Evolutionary conservation across 108 stramenopile genomes (phyloP).

Genomic region (Discostella pseudostelligera): DNA sequence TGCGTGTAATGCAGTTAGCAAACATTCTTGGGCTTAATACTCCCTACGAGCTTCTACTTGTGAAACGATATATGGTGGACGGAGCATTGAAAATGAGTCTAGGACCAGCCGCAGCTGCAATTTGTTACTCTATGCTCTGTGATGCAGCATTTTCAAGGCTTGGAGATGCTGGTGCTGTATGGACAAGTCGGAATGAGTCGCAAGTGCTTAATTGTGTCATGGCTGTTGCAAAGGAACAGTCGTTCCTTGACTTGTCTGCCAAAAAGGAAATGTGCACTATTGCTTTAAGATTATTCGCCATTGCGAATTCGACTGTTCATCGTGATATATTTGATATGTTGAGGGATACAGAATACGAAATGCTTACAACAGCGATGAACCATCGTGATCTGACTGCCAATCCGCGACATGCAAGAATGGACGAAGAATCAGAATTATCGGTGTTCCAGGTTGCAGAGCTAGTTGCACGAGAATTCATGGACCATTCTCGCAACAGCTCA

Average conservation of each 20-base stretch:
- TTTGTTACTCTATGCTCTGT: slow-evolving; percentile 59
- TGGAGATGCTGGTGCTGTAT: slow-evolving; percentile 9
- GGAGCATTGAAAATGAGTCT: slow-evolving; percentile 48
- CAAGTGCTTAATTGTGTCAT: slow-evolving; percentile 27
- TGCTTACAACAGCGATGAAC: slow-evolving; percentile 4
- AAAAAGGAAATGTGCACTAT: slow-evolving; percentile 27
- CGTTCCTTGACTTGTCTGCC: slow-evolving; percentile 5
- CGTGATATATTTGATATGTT: slow-evolving; percentile 18
- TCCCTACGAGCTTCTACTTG: slow-evolving; percentile 34
- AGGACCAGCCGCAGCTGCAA: slow-evolving; percentile 56
- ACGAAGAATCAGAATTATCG: slow-evolving; percentile 21
- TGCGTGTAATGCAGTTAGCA: slow-evolving; percentile 59
- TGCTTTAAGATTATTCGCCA: slow-evolving; percentile 16
- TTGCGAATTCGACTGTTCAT: slow-evolving; percentile 1
- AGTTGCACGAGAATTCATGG: slow-evolving; percentile 31
- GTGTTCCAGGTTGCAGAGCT: slow-evolving; percentile 37
- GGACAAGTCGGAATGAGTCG: slow-evolving; percentile 10
- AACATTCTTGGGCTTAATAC: slow-evolving; percentile 53
- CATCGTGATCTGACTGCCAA: slow-evolving; percentile 2
- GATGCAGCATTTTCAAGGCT: slow-evolving; percentile 36
- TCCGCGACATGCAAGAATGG: slow-evolving; percentile 13
- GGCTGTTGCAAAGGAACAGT: slow-evolving; percentile 3
- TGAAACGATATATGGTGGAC: slow-evolving; percentile 52
- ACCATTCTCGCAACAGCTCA: slow-evolving; percentile 7
- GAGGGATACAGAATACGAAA: slow-evolving; percentile 18